Evolutionary conservation across 2,329 filamentous ascomycete species (phyloP).

Genomic region (Aspergillus awamori): DNA sequence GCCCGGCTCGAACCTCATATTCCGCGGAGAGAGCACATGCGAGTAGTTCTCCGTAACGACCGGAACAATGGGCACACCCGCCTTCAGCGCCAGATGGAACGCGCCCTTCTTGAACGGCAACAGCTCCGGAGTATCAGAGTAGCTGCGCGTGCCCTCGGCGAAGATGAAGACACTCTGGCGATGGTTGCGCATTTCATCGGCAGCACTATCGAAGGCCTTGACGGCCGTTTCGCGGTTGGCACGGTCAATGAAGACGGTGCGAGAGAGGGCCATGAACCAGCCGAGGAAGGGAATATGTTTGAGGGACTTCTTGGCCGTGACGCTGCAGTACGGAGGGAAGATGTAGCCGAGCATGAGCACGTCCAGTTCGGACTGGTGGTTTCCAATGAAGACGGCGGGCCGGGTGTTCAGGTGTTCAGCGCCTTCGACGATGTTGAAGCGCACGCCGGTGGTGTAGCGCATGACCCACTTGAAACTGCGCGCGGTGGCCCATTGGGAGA

Average conservation of each 20-base stretch:
- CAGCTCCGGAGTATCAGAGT: conserved; percentile 76
- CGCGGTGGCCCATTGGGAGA: conserved; percentile 82
- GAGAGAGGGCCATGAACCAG: conserved; percentile 89
- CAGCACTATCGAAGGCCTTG: conserved; percentile 81
- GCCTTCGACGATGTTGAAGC: conserved; percentile 72
- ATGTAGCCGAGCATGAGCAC: conserved; percentile 86
- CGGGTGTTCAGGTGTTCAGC: conserved; percentile 66
- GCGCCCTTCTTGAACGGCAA: conserved; percentile 99
- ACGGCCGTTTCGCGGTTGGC: conserved; percentile 80
- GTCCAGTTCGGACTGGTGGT: conserved; percentile 96
- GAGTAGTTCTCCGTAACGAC: conserved; percentile 80
- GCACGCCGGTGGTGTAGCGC: conserved; percentile 73
- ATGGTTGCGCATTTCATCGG: conserved; percentile 72
- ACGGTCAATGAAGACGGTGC: conserved; percentile 94
- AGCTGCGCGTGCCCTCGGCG: conserved; percentile 86
- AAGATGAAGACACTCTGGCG: conserved; percentile 63
- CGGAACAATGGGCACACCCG: conserved; percentile 88
- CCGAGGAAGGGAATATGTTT: conserved; percentile 81
- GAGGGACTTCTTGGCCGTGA: conserved; percentile 88
- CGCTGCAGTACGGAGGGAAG: conserved; percentile 88
- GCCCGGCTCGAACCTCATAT: conserved; percentile 67
- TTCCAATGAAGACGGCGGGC: conserved; percentile 88
- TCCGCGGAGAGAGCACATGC: conserved; percentile 68
- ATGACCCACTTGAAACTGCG: conserved; percentile 80
- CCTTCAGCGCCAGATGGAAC: conserved; percentile 93